Evolutionary conservation across 2,329 filamentous ascomycete species (phyloP).

Genomic region (Cordyceps farinosa): DNA sequence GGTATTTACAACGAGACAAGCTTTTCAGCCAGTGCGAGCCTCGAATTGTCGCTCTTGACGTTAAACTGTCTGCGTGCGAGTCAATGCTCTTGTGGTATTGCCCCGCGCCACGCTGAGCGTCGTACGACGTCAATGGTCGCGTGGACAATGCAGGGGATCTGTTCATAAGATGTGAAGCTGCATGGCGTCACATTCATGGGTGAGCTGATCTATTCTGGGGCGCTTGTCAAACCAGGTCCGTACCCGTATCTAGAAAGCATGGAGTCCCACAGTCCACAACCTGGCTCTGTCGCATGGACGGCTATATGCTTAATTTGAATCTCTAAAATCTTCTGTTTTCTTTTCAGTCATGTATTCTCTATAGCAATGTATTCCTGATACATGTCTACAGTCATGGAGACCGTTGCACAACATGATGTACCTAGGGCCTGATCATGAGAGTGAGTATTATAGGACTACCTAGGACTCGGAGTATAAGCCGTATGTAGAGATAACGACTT

Average conservation of each 20-base stretch:
- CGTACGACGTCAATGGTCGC: background rate
- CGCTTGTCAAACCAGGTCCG: background rate
- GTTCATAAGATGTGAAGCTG: background rate
- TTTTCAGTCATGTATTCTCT: background rate
- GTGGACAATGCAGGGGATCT: background rate
- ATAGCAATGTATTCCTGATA: background rate
- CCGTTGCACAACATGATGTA: background rate
- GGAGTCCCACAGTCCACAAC: background rate
- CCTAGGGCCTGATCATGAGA: background rate
- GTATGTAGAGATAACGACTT: background rate
- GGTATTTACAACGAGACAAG: background rate
- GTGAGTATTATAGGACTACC: background rate
- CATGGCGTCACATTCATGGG: background rate
- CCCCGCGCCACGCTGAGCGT: background rate
- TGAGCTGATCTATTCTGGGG: background rate
- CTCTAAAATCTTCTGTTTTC: background rate
- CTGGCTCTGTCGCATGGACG: background rate
- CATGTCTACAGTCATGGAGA: background rate
- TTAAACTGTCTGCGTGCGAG: background rate
- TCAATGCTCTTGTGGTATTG: background rate
- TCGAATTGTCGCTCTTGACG: background rate
- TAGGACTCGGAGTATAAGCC: background rate
- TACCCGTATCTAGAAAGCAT: background rate
- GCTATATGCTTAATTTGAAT: background rate
- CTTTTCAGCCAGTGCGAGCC: background rate